These are phyloP conservation scores for Akanthomyces lecanii DNA, from an alignment of 2,329 filamentous ascomycete genomes.

Conservation along the genomic window DNA sequence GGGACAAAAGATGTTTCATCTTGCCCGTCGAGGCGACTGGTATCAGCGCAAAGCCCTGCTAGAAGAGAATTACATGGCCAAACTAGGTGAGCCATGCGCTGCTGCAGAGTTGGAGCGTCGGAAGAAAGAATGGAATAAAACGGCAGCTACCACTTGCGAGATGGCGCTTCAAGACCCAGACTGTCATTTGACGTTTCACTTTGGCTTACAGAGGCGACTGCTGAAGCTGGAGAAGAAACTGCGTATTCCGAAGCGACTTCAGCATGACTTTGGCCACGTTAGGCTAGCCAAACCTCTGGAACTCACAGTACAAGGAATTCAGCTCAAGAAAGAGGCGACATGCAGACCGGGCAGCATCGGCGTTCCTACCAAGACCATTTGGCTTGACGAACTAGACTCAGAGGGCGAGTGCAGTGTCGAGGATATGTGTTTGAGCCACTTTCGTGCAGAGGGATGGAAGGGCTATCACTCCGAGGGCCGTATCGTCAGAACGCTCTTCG, in stretches of 20 bases:
- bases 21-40: constrained; percentile 81
- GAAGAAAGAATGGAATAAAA: constrained; percentile 78
- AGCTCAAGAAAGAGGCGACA: constrained; percentile 60
- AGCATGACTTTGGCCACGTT: constrained; percentile 91
- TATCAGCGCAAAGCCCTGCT: constrained; percentile 92
- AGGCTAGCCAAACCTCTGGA: constrained; percentile 71
- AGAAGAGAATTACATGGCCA: constrained; percentile 91
- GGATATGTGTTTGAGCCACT: constrained; percentile 86
- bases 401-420: constrained; percentile 81
- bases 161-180: constrained; percentile 79
- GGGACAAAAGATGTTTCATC: constrained; percentile 76
- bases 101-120: constrained; percentile 45
- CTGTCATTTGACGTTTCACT: constrained; percentile 89
- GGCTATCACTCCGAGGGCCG: constrained; percentile 92
- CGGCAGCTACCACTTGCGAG: constrained; percentile 78
- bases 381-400: constrained; percentile 72
- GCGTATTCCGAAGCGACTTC: constrained; percentile 75
- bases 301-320: constrained; percentile 70
- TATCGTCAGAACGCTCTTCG: constrained; percentile 85
- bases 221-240: constrained; percentile 82
- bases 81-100: constrained; percentile 43
- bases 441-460: constrained; percentile 81
- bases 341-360: constrained; percentile 36
- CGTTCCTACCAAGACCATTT: constrained; percentile 70
- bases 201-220: constrained; percentile 92